These are phyloP conservation scores for Polytrichum commune DNA, from an alignment of 225 moss, liverwort and hornwort species.

Conservation along the genomic window DNA sequence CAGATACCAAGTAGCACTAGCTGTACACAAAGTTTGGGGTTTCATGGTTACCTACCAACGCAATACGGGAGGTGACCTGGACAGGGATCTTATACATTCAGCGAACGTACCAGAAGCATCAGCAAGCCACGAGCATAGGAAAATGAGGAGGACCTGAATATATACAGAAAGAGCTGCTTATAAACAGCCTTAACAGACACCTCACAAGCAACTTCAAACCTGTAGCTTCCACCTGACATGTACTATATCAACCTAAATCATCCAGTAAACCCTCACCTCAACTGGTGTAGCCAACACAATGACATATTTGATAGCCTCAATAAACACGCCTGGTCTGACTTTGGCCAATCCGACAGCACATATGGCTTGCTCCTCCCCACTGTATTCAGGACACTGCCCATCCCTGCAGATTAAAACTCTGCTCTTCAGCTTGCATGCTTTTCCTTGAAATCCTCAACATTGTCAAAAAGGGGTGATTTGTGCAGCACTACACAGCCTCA, in stretches of 20 bases:
- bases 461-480: too few relatives aligned
- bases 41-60: not conserved
- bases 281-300: slow-evolving; percentile 86
- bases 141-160: too few relatives aligned
- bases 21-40: slow-evolving; percentile 44
- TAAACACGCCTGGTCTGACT: slow-evolving; percentile 84
- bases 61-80: too few relatives aligned
- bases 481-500: too few relatives aligned
- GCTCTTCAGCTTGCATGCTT: not conserved
- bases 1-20: slow-evolving; percentile 93
- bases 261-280: slow-evolving; percentile 57
- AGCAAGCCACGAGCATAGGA: too few relatives aligned
- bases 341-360: slow-evolving; percentile 91
- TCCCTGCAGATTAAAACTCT: slow-evolving; percentile 58
- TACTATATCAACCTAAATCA: too few relatives aligned
- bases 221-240: too few relatives aligned
- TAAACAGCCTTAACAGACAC: too few relatives aligned
- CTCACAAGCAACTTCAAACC: too few relatives aligned
- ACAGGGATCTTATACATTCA: not conserved
- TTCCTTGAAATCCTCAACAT: not conserved
- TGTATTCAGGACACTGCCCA: slow-evolving; percentile 96
- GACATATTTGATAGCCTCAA: slow-evolving; percentile 92
- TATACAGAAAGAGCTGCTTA: too few relatives aligned
- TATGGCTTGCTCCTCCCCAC: slow-evolving; percentile 97
- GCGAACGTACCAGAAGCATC: not conserved